Conservation (phyloP, 2,329 filamentous ascomycete species). For the Talaromyces sp. region DNA sequence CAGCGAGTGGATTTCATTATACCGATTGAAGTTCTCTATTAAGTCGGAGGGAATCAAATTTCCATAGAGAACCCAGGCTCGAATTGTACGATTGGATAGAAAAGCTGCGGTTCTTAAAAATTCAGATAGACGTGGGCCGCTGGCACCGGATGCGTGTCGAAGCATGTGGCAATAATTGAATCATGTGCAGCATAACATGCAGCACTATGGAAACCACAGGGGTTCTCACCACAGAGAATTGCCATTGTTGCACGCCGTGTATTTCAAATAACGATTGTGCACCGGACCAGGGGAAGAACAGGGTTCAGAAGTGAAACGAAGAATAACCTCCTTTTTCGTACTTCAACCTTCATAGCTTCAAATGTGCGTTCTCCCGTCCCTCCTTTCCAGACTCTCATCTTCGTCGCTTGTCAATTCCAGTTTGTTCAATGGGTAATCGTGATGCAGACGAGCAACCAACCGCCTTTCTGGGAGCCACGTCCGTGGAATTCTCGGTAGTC, state of each 20-base stretch:
- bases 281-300: neutral
- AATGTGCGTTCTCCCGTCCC: neutral
- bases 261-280: neutral
- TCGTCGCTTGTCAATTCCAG: neutral
- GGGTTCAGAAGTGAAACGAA: neutral
- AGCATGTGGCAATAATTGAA: neutral
- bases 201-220: neutral
- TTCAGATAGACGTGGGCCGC: neutral
- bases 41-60: neutral
- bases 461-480: neutral
- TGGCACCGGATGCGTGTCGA: neutral
- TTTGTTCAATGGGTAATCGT: neutral
- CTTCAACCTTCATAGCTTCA: neutral
- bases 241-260: neutral
- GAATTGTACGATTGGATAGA: neutral
- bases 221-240: neutral
- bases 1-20: neutral
- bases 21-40: neutral
- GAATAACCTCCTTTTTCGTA: neutral
- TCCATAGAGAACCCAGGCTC: neutral
- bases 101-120: neutral
- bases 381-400: neutral
- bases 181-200: neutral
- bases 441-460: neutral
- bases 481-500: neutral